phyloP scores from a whole-genome alignment of 164 flowering plant species.

The Sedum album region DNA sequence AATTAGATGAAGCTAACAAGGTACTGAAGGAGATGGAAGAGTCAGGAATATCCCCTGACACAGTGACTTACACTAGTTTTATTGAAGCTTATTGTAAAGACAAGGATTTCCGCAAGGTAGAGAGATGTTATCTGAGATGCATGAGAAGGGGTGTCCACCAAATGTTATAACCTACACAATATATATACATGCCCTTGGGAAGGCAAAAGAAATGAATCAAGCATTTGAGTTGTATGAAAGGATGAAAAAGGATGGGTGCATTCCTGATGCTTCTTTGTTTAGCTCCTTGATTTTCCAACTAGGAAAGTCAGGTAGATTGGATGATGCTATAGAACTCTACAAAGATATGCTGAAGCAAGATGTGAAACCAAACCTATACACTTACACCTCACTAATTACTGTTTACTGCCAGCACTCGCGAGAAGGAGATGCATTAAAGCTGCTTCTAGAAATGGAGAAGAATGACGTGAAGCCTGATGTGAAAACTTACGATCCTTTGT shows the following conservation, averaged over 20 bases:
- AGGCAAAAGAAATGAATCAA: constrained; percentile 39
- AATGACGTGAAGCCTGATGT: constrained; percentile 45
- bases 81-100: constrained; percentile 43
- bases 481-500: constrained; percentile 44
- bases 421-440: constrained; percentile 44
- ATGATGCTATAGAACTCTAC: constrained; percentile 35
- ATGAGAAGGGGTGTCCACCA: constrained; percentile 37
- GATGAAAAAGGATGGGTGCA: constrained; percentile 44
- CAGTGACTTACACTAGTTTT: constrained; percentile 43
- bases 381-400: constrained; percentile 49
- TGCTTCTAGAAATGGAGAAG: constrained; percentile 46
- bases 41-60: constrained; percentile 40
- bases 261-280: constrained; percentile 46
- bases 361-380: constrained; percentile 27
- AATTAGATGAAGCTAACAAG: constrained; percentile 34
- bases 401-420: constrained; percentile 36
- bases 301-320: constrained; percentile 40
- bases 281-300: constrained; percentile 49
- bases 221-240: constrained; percentile 45
- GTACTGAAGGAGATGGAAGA: constrained; percentile 40
- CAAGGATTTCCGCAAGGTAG: constrained; percentile 48
- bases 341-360: constrained; percentile 48
- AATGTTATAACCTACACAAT: constrained; percentile 53
- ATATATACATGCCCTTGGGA: constrained; percentile 50
- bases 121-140: constrained; percentile 44